Conservation (phyloP, 2,329 filamentous ascomycete genomes). For the Ophiocordyceps sinensis region DNA sequence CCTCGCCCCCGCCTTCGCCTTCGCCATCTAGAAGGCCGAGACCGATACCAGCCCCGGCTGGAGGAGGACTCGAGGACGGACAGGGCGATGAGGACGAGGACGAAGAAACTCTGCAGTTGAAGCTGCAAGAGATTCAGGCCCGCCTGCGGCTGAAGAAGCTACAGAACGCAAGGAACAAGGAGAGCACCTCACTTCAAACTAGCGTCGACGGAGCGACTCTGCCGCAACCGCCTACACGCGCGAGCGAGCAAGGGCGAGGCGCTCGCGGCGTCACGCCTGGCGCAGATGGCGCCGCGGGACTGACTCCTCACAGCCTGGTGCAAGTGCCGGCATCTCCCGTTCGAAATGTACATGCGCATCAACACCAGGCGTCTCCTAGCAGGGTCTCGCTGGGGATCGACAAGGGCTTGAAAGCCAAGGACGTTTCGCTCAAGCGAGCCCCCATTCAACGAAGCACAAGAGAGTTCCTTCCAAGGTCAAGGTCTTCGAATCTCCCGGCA, state of each 20-base stretch:
- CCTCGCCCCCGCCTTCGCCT: conserved; percentile 56
- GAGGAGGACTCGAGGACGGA: not conserved
- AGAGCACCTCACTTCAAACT: conserved; percentile 7
- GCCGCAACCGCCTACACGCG: conserved; percentile 8
- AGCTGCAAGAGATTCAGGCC: conserved; percentile 79
- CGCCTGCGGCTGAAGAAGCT: conserved; percentile 77
- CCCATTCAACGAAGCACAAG: conserved; percentile 26
- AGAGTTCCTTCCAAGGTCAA: conserved; percentile 30
- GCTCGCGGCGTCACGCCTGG: conserved; percentile 13
- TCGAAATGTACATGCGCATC: conserved; percentile 34
- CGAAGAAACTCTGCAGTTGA: conserved; percentile 76
- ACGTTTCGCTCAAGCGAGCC: conserved; percentile 72
- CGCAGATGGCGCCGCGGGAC: conserved; percentile 7
- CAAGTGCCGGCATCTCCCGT: conserved; percentile 69
- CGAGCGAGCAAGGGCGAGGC: conserved; percentile 7
- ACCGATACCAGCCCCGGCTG: not conserved
- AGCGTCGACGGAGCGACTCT: conserved; percentile 7
- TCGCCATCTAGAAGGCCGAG: conserved; percentile 7
- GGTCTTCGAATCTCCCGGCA: conserved; percentile 17
- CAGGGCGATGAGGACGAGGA: conserved; percentile 55
- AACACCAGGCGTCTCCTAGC: conserved; percentile 58
- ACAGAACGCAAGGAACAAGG: conserved; percentile 36
- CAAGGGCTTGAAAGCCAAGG: conserved; percentile 65
- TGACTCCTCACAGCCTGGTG: conserved; percentile 24
- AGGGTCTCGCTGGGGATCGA: conserved; percentile 76